Conservation (phyloP, 768 basidiomycete species). For the Tulasnella sp. region DNA sequence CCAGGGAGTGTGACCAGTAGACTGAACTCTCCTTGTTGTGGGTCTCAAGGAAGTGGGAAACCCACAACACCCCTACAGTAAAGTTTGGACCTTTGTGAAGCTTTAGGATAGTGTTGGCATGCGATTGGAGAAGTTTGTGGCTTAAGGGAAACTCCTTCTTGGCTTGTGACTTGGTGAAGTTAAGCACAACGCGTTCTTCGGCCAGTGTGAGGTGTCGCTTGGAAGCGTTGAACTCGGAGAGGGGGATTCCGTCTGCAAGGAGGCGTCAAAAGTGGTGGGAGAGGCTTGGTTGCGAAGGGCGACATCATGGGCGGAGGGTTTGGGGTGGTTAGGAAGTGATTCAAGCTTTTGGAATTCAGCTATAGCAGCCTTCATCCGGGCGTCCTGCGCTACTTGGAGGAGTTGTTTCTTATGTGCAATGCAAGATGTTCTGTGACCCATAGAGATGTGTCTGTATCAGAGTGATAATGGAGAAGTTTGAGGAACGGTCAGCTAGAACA, state of each 20-base stretch:
- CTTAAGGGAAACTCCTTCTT: conserved; percentile 28
- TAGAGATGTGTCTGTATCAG: neutral
- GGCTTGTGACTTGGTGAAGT: conserved; percentile 15
- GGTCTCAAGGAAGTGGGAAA: conserved; percentile 10
- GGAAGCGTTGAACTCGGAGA: conserved; percentile 21
- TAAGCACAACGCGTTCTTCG: conserved; percentile 19
- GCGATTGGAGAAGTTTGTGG: conserved; percentile 26
- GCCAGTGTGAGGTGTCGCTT: conserved; percentile 23
- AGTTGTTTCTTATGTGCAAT: neutral
- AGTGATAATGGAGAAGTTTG: neutral
- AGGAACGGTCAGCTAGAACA: too few species aligned
- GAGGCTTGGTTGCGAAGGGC: neutral
- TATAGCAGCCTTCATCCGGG: conserved; percentile 1
- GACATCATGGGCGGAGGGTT: neutral
- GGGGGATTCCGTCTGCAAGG: neutral
- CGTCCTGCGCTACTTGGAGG: neutral
- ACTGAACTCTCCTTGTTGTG: neutral
- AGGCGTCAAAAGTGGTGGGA: neutral
- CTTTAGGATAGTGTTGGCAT: conserved; percentile 23
- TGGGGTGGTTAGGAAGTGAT: neutral
- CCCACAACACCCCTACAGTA: conserved; percentile 11
- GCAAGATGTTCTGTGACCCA: neutral
- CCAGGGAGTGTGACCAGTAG: neutral
- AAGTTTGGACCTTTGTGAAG: neutral
- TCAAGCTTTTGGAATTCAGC: neutral